These are phyloP conservation scores for Anethum foeniculum DNA, from an alignment of 140 eudicot species.

Conservation along the genomic window DNA sequence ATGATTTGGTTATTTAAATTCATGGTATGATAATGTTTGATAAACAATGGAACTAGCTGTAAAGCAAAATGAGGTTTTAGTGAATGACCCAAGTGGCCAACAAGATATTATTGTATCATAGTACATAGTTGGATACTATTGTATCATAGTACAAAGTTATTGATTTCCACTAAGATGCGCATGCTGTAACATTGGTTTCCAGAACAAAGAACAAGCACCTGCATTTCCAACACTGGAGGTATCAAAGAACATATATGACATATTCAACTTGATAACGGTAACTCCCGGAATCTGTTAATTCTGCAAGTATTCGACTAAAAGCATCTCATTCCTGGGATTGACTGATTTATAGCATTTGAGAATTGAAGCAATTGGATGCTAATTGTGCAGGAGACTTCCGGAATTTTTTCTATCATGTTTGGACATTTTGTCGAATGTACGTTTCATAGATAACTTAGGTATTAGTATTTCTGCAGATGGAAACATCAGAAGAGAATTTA, in stretches of 20 bases:
- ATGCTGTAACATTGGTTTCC: neutral
- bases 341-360: neutral
- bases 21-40: neutral
- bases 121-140: neutral
- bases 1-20: neutral
- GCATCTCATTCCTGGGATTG: neutral
- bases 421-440: neutral
- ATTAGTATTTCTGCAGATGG: neutral
- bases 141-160: neutral
- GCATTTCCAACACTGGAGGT: neutral
- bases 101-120: neutral
- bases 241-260: neutral
- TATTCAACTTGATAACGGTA: neutral
- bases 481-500: too few species aligned
- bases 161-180: neutral
- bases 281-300: neutral
- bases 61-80: neutral
- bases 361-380: neutral
- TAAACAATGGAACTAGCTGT: neutral
- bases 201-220: neutral
- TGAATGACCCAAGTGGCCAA: constrained; percentile 5
- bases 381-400: neutral
- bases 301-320: neutral
- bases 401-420: neutral
- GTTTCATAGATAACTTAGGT: neutral